These are phyloP conservation scores for Gossypium gossypioides DNA, from an alignment of 441 rosid species.

Conservation along the genomic window DNA sequence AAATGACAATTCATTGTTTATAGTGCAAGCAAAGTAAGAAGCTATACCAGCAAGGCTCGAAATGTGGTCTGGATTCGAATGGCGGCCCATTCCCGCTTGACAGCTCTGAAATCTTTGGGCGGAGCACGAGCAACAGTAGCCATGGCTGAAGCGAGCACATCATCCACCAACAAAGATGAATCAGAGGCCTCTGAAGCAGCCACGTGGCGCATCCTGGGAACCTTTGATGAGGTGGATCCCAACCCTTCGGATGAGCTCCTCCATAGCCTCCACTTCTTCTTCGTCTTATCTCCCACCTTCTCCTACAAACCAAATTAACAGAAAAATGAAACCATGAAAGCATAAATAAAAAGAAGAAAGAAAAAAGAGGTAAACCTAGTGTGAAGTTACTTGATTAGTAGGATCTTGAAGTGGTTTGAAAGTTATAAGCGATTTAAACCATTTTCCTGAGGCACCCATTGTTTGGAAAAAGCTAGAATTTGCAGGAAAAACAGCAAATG, in stretches of 20 bases:
- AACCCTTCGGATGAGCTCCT: constrained; percentile 70
- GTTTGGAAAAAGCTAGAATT: neutral
- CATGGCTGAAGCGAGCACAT: constrained; percentile 48
- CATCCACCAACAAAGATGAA: constrained; percentile 26
- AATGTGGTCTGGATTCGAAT: constrained; percentile 70
- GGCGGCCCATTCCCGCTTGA: constrained; percentile 72
- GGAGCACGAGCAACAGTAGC: constrained; percentile 64
- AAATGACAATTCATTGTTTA: neutral
- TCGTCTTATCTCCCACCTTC: constrained; percentile 37
- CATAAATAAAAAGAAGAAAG: neutral
- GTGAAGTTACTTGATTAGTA: constrained; percentile 30
- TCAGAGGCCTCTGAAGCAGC: constrained; percentile 38
- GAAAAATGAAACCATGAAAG: constrained; percentile 1
- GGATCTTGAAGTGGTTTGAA: constrained; percentile 31
- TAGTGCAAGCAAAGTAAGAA: neutral
- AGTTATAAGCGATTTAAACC: constrained; percentile 57
- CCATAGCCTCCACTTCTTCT: constrained; percentile 91
- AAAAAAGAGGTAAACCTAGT: neutral
- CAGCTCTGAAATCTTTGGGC: constrained; percentile 47
- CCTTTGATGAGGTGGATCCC: constrained; percentile 32
- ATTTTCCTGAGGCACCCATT: constrained; percentile 81
- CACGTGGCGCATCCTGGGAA: constrained; percentile 27
- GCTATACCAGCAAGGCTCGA: constrained; percentile 55
- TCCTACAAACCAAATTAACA: constrained; percentile 20
- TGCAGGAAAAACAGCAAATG: neutral